phyloP scores from a whole-genome alignment of 352 stramenopile genomes.

The Pythium guiyangense region DNA sequence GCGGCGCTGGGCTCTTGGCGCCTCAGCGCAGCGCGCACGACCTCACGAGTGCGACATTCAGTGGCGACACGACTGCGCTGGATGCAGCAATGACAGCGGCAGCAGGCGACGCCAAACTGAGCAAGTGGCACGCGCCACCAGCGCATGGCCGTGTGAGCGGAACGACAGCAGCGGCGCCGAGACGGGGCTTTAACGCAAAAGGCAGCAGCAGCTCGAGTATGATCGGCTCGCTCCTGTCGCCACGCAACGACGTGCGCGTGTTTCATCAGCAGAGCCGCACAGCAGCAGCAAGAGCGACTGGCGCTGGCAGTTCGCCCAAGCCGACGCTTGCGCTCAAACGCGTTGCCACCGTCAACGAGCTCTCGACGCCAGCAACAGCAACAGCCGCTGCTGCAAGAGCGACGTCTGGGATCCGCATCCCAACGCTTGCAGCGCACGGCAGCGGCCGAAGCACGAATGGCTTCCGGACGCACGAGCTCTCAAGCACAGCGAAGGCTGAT shows the following conservation, averaged over 20 bases:
- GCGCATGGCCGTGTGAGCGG: too few species aligned
- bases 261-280: neutral
- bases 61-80: neutral
- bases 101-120: neutral
- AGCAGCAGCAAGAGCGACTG: neutral
- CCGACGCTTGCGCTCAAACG: neutral
- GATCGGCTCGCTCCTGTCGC: conserved; percentile 6
- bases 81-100: neutral
- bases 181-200: neutral
- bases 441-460: too few species aligned
- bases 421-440: neutral
- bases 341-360: neutral
- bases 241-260: conserved; percentile 2
- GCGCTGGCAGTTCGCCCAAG: neutral
- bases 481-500: too few species aligned
- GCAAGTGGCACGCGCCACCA: neutral
- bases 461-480: too few species aligned
- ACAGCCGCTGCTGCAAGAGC: too few species aligned
- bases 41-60: neutral
- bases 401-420: neutral
- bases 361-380: neutral
- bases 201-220: conserved; percentile 19
- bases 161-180: too few species aligned
- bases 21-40: neutral
- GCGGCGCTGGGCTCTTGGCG: neutral